phyloP scores from a whole-genome alignment of 1,139 yeast species.

The Suhomyces ambrosiae region DNA sequence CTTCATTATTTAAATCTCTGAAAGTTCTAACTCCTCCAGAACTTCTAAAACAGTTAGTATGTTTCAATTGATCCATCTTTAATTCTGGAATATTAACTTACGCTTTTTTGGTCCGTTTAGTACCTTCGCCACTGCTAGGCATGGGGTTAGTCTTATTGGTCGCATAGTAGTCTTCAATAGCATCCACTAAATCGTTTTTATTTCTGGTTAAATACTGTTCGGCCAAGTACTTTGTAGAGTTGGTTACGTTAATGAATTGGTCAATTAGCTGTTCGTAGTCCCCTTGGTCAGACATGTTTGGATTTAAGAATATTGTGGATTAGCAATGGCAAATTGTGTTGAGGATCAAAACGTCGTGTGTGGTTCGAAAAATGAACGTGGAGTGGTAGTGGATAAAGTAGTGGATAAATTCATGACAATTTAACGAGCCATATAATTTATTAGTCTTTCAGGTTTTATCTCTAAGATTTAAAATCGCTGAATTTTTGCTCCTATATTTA shows the following conservation, averaged over 20 bases:
- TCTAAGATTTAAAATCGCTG: too few species aligned
- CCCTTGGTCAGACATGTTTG: conserved; percentile 23
- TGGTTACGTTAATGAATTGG: conserved; percentile 53
- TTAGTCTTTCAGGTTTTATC: too few species aligned
- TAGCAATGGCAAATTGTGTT: conserved; percentile 16
- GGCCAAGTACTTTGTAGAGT: conserved; percentile 41
- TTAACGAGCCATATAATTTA: too few species aligned
- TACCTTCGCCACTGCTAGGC: conserved; percentile 1
- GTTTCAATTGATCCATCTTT: too few species aligned
- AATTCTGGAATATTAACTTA: too few species aligned
- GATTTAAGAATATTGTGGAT: conserved; percentile 8
- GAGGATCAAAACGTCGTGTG: neutral
- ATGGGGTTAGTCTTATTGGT: conserved; percentile 15
- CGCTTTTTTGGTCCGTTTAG: conserved; percentile 10
- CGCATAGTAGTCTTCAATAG: conserved; percentile 48
- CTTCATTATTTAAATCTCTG: conserved; percentile 49
- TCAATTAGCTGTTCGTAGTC: conserved; percentile 37
- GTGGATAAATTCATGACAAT: too few species aligned
- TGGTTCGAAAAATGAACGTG: too few species aligned
- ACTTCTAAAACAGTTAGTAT: conserved; percentile 9
- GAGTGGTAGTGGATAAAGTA: too few species aligned
- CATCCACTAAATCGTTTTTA: conserved; percentile 38
- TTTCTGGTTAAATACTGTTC: conserved; percentile 46
- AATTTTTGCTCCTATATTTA: too few species aligned
- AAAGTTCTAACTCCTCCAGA: conserved; percentile 44